Evolutionary conservation across 768 basidiomycete species (phyloP).

Genomic region (Pleurotus eryngii): DNA sequence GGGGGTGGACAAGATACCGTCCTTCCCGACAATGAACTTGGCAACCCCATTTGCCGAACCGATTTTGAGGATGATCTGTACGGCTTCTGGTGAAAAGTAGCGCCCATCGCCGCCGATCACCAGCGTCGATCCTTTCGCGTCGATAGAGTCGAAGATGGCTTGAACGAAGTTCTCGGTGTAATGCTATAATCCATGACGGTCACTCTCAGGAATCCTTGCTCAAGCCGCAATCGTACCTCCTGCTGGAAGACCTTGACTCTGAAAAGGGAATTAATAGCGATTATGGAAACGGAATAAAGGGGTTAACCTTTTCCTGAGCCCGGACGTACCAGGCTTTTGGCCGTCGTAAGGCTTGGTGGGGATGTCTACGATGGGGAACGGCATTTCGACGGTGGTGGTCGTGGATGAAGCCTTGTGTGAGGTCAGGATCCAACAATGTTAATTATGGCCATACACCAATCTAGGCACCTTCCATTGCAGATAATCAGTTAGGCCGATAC

Average conservation of each 20-base stretch:
- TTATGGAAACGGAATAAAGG: slow-evolving; percentile 11
- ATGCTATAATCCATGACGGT: slow-evolving; percentile 49
- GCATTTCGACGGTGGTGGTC: slow-evolving; percentile 29
- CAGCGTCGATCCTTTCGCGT: slow-evolving; percentile 73
- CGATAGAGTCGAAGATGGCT: slow-evolving; percentile 88
- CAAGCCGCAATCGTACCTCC: slow-evolving; percentile 49
- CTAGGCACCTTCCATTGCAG: slow-evolving; percentile 2
- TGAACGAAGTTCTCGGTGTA: slow-evolving; percentile 99
- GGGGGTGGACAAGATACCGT: slow-evolving; percentile 93
- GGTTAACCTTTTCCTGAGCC: slow-evolving; percentile 86
- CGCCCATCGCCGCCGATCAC: slow-evolving; percentile 98
- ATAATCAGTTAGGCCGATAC: slow-evolving; percentile 1
- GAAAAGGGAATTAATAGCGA: slow-evolving; percentile 19
- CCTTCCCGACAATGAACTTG: slow-evolving; percentile 89
- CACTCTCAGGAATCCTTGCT: slow-evolving; percentile 7
- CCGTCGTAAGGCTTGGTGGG: slow-evolving; percentile 85
- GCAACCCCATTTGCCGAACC: slow-evolving; percentile 91
- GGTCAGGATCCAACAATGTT: slow-evolving; percentile 4
- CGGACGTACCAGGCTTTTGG: slow-evolving; percentile 97
- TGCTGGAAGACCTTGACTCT: slow-evolving; percentile 99
- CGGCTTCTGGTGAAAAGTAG: slow-evolving; percentile 80
- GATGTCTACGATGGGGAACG: slow-evolving; percentile 59
- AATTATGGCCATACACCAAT: slow-evolving; percentile 1
- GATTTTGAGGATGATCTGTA: slow-evolving; percentile 91
- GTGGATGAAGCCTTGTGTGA: background rate